These are phyloP conservation scores for Verticillium tricorpus DNA, from an alignment of 2,329 filamentous ascomycete genomes.

Conservation along the genomic window DNA sequence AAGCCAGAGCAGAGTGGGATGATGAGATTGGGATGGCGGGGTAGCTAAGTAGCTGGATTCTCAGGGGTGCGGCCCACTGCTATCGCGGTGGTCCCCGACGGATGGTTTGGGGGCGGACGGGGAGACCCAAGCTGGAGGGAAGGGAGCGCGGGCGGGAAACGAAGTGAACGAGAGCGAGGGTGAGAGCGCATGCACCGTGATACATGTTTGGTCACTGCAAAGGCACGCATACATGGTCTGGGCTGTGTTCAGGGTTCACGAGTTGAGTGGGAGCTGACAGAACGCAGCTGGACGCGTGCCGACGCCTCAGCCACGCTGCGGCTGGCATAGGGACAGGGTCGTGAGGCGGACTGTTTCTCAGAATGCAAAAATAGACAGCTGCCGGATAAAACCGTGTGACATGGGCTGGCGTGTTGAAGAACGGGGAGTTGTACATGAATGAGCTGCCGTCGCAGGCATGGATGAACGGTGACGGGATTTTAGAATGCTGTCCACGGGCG, in stretches of 20 bases:
- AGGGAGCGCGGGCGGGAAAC: too few species aligned
- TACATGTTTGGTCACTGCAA: too few species aligned
- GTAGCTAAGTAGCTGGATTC: not conserved
- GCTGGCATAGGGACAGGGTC: not conserved
- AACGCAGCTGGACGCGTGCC: not conserved
- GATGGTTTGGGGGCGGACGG: not conserved
- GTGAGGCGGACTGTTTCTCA: not conserved
- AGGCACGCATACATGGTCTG: too few species aligned
- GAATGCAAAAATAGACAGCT: not conserved
- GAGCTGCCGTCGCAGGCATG: too few species aligned
- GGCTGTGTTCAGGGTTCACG: too few species aligned
- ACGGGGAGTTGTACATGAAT: too few species aligned
- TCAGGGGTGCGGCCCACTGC: not conserved
- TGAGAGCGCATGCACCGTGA: too few species aligned
- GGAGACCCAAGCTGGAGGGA: not conserved
- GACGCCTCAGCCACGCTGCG: not conserved
- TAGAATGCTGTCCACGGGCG: too few species aligned
- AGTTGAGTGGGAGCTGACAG: too few species aligned
- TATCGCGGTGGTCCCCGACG: not conserved
- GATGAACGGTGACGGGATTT: too few species aligned
- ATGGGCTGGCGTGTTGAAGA: not conserved
- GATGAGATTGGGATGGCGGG: constrained; percentile 4
- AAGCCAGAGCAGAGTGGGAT: not conserved
- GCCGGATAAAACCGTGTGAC: not conserved
- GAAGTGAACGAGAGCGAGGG: too few species aligned